Base-by-base conservation (phyloP, 768 basidiomycete genomes). In the Lentinula detonsa region DNA sequence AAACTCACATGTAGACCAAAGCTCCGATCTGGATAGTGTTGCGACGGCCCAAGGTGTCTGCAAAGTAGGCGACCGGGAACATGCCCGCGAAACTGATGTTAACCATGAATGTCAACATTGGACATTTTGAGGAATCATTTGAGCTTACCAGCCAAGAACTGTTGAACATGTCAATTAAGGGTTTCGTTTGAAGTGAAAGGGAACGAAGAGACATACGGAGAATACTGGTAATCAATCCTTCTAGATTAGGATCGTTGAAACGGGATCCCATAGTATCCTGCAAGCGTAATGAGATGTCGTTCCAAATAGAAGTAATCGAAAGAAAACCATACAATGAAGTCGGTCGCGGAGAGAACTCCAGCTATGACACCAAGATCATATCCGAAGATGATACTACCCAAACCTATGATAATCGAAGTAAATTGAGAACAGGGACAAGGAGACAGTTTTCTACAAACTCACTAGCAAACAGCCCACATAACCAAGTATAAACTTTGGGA, bases 301-400 rank as follows among this genome's bases (percentile, higher is more conserved):
- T 58, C 46, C 34, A 23, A n/a, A 64, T 13, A 28, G 46, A 33
- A 18, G 53, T 46, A 11, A 33, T 45, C 21, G 3, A 6, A 23
- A 11, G 50, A 48, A 48, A 53, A 23, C 3, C 69, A n/a, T 59
- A 75, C 74, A 37, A 66, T 68, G 63, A 77, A 76, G 63, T 77
- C 75, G 2, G 67, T 55, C 10, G 76, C 74, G 3, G 77, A 73
- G 37, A 80, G 66, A 0, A 81, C 76, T 0, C 78, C 76, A 2
- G 81, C 80, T 34, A 82, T 81, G 48, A 81, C 80, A 68, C 81
- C 81, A 40, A 81, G 66, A 62, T 81, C 80, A 72, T 81, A 82
- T 15, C 39, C 55, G 10, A 33, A 34, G 6, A 54, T 62, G 37
- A 59, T 46, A 35, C 63, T 74, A 75, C 33, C 78, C 76, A 57